phyloP scores from a whole-genome alignment of 768 basidiomycete species.

The Kwoniella mangroviensis region DNA sequence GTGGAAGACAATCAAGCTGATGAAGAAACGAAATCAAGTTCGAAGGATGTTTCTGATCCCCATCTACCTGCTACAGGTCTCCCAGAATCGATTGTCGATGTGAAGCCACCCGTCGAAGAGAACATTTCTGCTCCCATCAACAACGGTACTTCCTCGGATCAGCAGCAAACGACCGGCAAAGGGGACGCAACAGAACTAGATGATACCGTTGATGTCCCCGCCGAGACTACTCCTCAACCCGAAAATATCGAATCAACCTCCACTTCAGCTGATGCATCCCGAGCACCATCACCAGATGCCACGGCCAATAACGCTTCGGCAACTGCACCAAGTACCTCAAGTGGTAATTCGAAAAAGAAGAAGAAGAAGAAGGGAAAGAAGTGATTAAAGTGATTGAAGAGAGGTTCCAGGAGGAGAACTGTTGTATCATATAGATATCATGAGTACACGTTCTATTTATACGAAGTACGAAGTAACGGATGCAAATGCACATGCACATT shows the following conservation, averaged over 20 bases:
- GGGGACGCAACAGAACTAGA: neutral
- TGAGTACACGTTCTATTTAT: neutral
- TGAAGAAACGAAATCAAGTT: neutral
- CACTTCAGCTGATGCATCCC: conserved; percentile 15
- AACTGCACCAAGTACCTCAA: conserved; percentile 5
- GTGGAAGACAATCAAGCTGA: no score
- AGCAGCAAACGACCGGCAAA: neutral
- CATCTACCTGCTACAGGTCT: neutral
- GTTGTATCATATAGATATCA: neutral
- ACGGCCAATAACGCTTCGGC: neutral
- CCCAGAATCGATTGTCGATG: neutral
- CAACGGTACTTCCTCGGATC: neutral
- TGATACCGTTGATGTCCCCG: neutral
- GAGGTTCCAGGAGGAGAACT: neutral
- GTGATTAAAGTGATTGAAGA: neutral
- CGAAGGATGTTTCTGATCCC: neutral
- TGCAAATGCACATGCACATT: neutral
- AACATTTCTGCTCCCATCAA: neutral
- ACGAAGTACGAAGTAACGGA: neutral
- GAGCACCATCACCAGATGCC: conserved; percentile 18
- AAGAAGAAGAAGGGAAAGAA: conserved; percentile 35
- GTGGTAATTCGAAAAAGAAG: conserved; percentile 34
- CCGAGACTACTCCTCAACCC: neutral
- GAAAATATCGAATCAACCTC: neutral
- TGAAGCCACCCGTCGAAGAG: neutral